A percentile compares a stretch with the other conserved stretches of the same genome.
These are phyloP conservation scores for Fomitopsis palustris DNA, from an alignment of 1,284 basidiomycete genomes.

Conservation along the genomic window DNA sequence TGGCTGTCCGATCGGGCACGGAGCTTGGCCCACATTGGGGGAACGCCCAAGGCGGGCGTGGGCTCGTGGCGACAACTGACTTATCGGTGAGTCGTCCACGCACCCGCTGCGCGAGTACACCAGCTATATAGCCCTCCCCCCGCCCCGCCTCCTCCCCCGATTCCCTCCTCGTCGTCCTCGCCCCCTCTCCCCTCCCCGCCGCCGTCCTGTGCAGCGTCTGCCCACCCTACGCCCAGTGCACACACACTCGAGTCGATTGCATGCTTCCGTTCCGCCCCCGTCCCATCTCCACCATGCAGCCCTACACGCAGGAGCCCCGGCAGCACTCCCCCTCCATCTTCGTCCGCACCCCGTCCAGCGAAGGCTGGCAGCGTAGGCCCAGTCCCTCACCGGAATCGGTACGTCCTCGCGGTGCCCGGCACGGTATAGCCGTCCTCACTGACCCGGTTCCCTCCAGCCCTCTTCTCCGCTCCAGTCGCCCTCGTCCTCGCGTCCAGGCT, in stretches of 20 bases:
- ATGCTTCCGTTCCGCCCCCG: conserved; percentile 8
- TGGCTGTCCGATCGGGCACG: not conserved
- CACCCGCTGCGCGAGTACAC: not conserved
- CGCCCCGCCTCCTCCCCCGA: not conserved
- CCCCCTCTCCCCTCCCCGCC: not conserved
- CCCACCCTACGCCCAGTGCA: not conserved
- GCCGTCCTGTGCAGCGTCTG: not conserved
- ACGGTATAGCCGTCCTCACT: conserved; percentile 2
- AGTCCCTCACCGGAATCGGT: conserved; percentile 15
- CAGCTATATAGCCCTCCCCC: not conserved
- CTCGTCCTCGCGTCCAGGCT: conserved; percentile 5
- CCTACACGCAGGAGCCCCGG: not conserved
- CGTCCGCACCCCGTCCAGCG: conserved; percentile 12
- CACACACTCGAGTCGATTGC: not conserved
- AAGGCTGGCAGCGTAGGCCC: conserved; percentile 12
- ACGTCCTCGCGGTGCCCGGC: conserved; percentile 5
- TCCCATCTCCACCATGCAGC: conserved; percentile 5
- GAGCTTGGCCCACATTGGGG: not conserved
- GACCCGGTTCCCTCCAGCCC: conserved; percentile 5
- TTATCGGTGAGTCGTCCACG: not conserved
- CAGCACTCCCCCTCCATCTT: conserved; percentile 10
- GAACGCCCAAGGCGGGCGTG: not conserved
- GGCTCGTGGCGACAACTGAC: conserved; percentile 1
- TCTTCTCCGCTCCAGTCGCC: conserved; percentile 4
- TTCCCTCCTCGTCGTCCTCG: not conserved